Percentiles rank a stretch among this genome's conserved stretches.
Evolutionary conservation across 148 eudicot species (phyloP).

Genomic region (Dianthus caryophyllus): DNA sequence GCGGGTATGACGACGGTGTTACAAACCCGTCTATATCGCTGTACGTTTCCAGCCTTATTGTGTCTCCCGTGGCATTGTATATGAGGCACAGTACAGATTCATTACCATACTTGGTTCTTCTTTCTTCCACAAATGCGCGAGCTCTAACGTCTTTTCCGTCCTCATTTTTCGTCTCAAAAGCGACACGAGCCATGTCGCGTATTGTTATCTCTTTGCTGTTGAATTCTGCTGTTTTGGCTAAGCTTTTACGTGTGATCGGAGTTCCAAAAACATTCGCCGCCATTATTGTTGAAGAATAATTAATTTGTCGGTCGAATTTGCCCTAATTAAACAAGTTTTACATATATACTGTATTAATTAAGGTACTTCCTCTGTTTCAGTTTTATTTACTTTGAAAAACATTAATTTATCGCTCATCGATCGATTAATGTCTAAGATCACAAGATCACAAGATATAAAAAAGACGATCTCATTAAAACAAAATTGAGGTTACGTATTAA

Average conservation of each 20-base stretch:
- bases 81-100: neutral
- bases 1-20: constrained; percentile 12
- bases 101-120: neutral
- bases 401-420: no score
- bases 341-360: no score
- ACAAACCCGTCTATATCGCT: neutral
- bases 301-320: no score
- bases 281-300: no score
- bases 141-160: constrained; percentile 8
- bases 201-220: neutral
- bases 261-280: constrained; percentile 18
- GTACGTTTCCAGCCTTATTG: neutral
- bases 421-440: no score
- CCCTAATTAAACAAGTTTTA: no score
- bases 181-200: constrained; percentile 3
- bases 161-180: constrained; percentile 5
- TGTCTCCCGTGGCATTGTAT: constrained; percentile 19
- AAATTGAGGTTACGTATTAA: no score
- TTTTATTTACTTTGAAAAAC: no score
- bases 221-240: neutral
- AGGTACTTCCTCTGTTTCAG: no score
- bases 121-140: constrained; percentile 3
- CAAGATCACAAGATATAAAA: no score
- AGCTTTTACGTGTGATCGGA: neutral
- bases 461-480: no score